Evolutionary conservation across 164 flowering plant species (phyloP).

Genomic region (Stephania yunnanensis): DNA sequence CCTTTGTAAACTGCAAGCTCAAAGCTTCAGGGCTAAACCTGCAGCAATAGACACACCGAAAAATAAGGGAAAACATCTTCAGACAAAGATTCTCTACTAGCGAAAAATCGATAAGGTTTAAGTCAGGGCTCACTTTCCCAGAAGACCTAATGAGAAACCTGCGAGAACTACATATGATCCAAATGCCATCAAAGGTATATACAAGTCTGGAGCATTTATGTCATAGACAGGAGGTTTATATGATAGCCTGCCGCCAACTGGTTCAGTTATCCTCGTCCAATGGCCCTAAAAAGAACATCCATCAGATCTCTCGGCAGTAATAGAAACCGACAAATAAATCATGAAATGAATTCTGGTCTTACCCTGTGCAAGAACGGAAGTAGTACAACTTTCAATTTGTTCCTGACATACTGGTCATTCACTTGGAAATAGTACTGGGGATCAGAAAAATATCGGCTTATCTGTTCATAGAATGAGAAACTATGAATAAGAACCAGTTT

Average conservation of each 20-base stretch:
- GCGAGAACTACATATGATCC: constrained; percentile 55
- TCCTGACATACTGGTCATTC: constrained; percentile 66
- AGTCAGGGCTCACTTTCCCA: constrained; percentile 39
- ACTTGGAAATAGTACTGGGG: constrained; percentile 83
- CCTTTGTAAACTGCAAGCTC: constrained; percentile 31
- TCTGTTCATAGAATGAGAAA: constrained; percentile 31
- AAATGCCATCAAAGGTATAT: constrained; percentile 62
- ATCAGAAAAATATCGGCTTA: constrained; percentile 62
- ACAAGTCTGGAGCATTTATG: constrained; percentile 59
- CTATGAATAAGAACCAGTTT: not conserved
- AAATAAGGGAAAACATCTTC: not conserved
- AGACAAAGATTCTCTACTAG: not conserved
- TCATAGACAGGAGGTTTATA: constrained; percentile 62
- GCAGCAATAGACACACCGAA: constrained; percentile 4
- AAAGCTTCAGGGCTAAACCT: constrained; percentile 53
- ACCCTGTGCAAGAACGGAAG: constrained; percentile 77
- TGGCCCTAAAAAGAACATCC: constrained; percentile 36
- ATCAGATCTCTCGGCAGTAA: not conserved
- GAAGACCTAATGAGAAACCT: constrained; percentile 45
- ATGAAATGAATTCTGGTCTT: constrained; percentile 8
- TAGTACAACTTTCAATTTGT: constrained; percentile 66
- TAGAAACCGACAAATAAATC: not conserved
- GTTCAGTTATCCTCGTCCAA: constrained; percentile 60
- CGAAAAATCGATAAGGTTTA: not conserved
- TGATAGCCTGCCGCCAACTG: constrained; percentile 53